Conservation (phyloP, 2,329 filamentous ascomycete species). For the Phialophora chinensis region DNA sequence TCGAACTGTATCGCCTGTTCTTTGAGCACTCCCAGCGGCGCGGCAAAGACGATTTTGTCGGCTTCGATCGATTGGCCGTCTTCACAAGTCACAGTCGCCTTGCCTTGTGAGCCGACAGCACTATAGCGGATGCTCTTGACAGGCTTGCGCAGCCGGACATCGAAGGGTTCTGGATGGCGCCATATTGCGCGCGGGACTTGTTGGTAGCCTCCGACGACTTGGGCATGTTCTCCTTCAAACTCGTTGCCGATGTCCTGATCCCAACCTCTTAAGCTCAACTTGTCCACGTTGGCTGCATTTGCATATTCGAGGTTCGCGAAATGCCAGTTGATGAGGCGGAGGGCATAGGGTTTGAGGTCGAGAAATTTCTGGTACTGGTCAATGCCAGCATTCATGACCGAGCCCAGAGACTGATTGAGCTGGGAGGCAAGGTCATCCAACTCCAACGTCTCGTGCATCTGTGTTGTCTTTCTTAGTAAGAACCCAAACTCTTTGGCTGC, state of each 20-base stretch:
- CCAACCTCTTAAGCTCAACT: conserved; percentile 88
- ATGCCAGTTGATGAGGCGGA: conserved; percentile 95
- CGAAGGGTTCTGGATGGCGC: conserved; percentile 74
- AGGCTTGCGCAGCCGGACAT: conserved; percentile 74
- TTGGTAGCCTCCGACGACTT: conserved; percentile 92
- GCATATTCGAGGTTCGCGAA: conserved; percentile 98
- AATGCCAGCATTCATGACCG: conserved; percentile 91
- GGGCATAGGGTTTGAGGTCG: conserved; percentile 82
- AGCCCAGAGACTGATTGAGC: conserved; percentile 75
- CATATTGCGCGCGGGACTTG: conserved; percentile 87
- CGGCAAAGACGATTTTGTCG: conserved; percentile 89
- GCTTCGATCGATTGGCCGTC: conserved; percentile 78
- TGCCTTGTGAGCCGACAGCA: conserved; percentile 50
- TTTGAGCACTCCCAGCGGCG: conserved; percentile 90
- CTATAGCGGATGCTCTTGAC: conserved; percentile 76
- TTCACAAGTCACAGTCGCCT: conserved; percentile 72
- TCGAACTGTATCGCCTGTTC: conserved; percentile 80
- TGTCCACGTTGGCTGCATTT: conserved; percentile 86
- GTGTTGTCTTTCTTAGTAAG: conserved; percentile 69
- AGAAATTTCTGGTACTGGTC: conserved; percentile 83
- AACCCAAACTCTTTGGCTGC: conserved; percentile 85
- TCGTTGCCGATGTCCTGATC: conserved; percentile 98
- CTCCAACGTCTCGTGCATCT: conserved; percentile 71
- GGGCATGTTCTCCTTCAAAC: conserved; percentile 92
- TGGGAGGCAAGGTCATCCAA: conserved; percentile 69